These are phyloP conservation scores for Pythium grandisporangium DNA, from an alignment of 352 stramenopile genomes.

Conservation along the genomic window DNA sequence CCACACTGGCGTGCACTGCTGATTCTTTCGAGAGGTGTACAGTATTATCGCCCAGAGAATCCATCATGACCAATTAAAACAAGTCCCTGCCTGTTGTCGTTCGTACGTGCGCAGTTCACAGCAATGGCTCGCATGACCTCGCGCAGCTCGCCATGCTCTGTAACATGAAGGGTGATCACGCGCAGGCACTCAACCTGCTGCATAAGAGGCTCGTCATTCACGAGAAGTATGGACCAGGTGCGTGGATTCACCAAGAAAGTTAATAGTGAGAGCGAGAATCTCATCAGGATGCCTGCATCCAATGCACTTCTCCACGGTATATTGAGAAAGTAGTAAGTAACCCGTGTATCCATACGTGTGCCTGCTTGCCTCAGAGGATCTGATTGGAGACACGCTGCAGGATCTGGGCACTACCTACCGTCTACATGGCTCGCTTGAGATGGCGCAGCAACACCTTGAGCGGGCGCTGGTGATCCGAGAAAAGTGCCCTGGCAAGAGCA, in stretches of 20 bases:
- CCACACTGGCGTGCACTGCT: background rate
- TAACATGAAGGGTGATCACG: constrained; percentile 58
- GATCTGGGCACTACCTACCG: constrained; percentile 62
- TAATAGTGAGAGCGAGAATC: no score
- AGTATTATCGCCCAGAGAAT: no score
- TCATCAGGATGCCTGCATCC: no score
- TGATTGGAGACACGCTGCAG: constrained; percentile 53
- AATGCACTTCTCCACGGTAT: no score
- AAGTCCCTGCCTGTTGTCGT: background rate
- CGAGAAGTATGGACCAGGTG: constrained; percentile 65
- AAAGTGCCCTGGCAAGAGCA: constrained; percentile 38
- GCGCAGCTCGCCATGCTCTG: constrained; percentile 56
- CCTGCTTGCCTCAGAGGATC: constrained; percentile 21
- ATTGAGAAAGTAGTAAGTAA: no score
- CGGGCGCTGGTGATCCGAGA: constrained; percentile 36
- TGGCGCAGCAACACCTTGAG: constrained; percentile 52
- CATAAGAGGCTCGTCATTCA: constrained; percentile 77
- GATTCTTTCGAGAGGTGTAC: no score
- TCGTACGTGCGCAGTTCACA: constrained; percentile 25
- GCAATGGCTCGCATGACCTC: constrained; percentile 46
- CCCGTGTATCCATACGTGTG: no score
- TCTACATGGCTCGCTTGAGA: constrained; percentile 31
- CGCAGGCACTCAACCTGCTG: constrained; percentile 55
- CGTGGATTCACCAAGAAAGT: no score
- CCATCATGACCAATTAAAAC: no score